Base-by-base conservation (phyloP, 2,329 filamentous ascomycete genomes). In the Xylariales sp. region DNA sequence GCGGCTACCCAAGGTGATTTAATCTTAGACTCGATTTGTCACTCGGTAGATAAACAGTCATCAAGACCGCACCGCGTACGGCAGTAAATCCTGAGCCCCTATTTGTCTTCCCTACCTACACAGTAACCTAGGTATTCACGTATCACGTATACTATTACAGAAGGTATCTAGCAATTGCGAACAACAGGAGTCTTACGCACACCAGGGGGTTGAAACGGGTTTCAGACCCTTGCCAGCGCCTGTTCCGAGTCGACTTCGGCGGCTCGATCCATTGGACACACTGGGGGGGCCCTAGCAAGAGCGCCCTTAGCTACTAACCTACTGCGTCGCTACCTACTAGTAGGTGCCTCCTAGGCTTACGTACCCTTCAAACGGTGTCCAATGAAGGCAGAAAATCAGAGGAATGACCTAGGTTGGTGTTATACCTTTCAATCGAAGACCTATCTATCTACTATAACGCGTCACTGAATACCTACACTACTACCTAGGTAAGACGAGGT, bases 131-230 rank as follows among this genome's bases (percentile, higher is more conserved):
- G 10, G 41, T n/a, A 5, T 39, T 54, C 23, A 23, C 23, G 34
- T 39, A 43, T 14, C 61, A 18, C 43, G 23, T 12, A 23, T n/a
- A 39, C 36, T 39, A 39, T 8, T 8, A 10, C 12, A 39, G 5
- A 8, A 23, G 23, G 5, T 39, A 39, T 39, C 8, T 39, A 39
- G 36, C 8, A 8, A 12, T 14, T 14, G 7, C 28, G 23, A 23
- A 23, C 23, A 23, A 23, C 9, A 50, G 23, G 39, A n/a, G 36
- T 43, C 34, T 41, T 16, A 39, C 39, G 23, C 41, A 41, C 12
- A 14, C n/a, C 3, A 60, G 65, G 61, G 65, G 65, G 61, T 56
- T 61, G 56, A 68, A 64, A 68, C 61, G 50, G 9, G 65, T 68
- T 64, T 68, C 61, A 61, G 14, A 16, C 55, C 65, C 65, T 64